Conservation (phyloP, 441 rosid genomes). For the Croton setiger region DNA sequence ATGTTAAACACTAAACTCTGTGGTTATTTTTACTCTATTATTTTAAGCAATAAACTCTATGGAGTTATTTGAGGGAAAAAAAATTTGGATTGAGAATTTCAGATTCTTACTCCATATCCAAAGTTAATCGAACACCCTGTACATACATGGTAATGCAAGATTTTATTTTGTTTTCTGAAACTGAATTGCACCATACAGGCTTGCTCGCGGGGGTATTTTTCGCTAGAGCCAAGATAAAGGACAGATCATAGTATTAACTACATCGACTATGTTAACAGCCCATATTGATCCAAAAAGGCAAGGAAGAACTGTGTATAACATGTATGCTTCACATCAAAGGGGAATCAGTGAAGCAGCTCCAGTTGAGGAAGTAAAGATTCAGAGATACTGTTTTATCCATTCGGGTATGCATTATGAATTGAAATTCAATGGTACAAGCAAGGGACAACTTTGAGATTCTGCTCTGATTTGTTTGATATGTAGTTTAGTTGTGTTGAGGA, state of each 20-base stretch:
- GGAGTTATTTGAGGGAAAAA: too few relatives aligned
- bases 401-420: not conserved
- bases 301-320: constrained; percentile 1
- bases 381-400: not conserved
- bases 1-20: too few relatives aligned
- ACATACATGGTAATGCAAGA: too few relatives aligned
- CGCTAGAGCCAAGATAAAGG: constrained; percentile 86
- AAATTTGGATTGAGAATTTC: too few relatives aligned
- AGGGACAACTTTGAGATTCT: not conserved
- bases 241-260: constrained; percentile 41
- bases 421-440: not conserved
- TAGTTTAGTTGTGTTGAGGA: constrained; percentile 13
- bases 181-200: constrained; percentile 41
- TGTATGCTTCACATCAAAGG: not conserved
- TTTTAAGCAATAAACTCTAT: too few relatives aligned
- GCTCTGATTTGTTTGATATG: not conserved
- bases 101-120: too few relatives aligned
- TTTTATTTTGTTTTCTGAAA: constrained; percentile 5
- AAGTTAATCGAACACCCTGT: too few relatives aligned
- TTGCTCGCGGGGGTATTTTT: constrained; percentile 86
- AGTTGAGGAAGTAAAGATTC: not conserved
- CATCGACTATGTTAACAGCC: not conserved
- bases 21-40: too few relatives aligned
- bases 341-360: not conserved
- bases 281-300: not conserved